Percentiles rank a stretch among this genome's conserved stretches.
phyloP scores from a whole-genome alignment of 257 asterid species.

The Thymus quinquecostatus region DNA sequence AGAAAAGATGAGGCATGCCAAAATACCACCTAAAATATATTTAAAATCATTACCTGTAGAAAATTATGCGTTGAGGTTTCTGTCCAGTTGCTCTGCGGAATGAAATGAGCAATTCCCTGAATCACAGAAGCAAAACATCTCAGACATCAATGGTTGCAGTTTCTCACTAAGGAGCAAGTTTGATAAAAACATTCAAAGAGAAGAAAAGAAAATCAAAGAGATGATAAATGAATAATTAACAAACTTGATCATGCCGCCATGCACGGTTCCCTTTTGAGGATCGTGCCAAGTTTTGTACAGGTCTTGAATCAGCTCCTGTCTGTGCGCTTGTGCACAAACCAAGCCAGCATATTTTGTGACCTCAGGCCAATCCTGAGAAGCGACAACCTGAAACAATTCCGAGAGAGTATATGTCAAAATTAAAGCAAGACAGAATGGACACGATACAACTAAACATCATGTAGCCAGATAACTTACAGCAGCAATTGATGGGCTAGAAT shows the following conservation, averaged over 20 bases:
- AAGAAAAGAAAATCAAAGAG: neutral
- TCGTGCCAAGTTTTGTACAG: conserved; percentile 86
- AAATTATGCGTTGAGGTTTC: conserved; percentile 84
- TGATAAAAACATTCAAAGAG: neutral
- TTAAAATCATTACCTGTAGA: conserved; percentile 61
- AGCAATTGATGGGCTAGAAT: conserved; percentile 98
- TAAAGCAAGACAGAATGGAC: neutral
- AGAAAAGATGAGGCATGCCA: neutral
- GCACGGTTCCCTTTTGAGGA: conserved; percentile 71
- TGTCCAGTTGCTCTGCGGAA: conserved; percentile 89
- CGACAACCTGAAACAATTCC: conserved; percentile 73
- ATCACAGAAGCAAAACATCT: conserved; percentile 14
- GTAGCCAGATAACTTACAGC: conserved; percentile 54
- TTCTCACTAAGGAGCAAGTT: neutral
- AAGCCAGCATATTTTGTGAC: conserved; percentile 92
- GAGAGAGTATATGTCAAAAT: neutral
- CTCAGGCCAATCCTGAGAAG: conserved; percentile 99
- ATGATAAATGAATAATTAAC: neutral
- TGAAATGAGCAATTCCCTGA: conserved; percentile 86
- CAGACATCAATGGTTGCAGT: neutral
- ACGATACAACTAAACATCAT: neutral
- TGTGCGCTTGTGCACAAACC: conserved; percentile 95
- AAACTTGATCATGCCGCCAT: conserved; percentile 98
- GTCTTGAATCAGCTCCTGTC: conserved; percentile 95
- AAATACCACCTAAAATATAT: neutral